Percentiles rank a stretch among this genome's conserved stretches.
Evolutionary conservation across 176 grass and related monocot species (phyloP).

Genomic region (Coix lacrymajobi): DNA sequence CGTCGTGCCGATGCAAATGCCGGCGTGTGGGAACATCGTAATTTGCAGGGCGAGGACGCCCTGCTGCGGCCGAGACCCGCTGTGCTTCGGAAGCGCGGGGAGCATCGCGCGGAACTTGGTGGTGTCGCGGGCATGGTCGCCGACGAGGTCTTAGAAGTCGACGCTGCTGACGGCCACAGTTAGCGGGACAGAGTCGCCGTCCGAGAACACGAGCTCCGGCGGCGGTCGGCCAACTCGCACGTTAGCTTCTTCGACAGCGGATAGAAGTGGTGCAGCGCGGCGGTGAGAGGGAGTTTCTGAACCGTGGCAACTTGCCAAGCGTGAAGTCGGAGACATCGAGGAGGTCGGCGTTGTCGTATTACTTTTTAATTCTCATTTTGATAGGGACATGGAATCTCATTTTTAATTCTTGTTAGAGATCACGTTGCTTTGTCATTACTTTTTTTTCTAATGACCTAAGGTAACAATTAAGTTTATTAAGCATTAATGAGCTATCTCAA

Average conservation of each 20-base stretch:
- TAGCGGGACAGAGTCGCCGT: slow-evolving; percentile 20
- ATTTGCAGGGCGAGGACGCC: slow-evolving; percentile 51
- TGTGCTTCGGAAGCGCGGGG: too few relatives aligned
- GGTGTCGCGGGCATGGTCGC: slow-evolving; percentile 28
- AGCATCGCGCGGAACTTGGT: background rate
- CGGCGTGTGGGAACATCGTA: slow-evolving; percentile 56
- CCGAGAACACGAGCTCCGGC: slow-evolving; percentile 6
- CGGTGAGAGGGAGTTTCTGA: slow-evolving; percentile 46
- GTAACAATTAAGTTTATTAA: too few relatives aligned
- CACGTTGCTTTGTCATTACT: too few relatives aligned
- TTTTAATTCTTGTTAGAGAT: too few relatives aligned
- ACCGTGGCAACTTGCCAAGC: slow-evolving; percentile 27
- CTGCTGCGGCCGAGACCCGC: slow-evolving; percentile 17
- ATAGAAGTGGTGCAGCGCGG: slow-evolving; percentile 38
- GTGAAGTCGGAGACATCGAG: slow-evolving; percentile 23
- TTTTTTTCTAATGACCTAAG: too few relatives aligned
- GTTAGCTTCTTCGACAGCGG: too few relatives aligned
- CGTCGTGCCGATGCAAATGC: slow-evolving; percentile 45
- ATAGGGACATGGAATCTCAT: too few relatives aligned
- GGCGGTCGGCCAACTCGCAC: background rate
- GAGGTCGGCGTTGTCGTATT: slow-evolving; percentile 37
- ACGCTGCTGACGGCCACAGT: slow-evolving; percentile 27
- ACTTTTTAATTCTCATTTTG: too few relatives aligned
- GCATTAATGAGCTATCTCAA: too few relatives aligned
- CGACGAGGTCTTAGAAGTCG: slow-evolving; percentile 43